phyloP scores from a whole-genome alignment of 2,329 filamentous ascomycete species.

The Fusarium sp. region DNA sequence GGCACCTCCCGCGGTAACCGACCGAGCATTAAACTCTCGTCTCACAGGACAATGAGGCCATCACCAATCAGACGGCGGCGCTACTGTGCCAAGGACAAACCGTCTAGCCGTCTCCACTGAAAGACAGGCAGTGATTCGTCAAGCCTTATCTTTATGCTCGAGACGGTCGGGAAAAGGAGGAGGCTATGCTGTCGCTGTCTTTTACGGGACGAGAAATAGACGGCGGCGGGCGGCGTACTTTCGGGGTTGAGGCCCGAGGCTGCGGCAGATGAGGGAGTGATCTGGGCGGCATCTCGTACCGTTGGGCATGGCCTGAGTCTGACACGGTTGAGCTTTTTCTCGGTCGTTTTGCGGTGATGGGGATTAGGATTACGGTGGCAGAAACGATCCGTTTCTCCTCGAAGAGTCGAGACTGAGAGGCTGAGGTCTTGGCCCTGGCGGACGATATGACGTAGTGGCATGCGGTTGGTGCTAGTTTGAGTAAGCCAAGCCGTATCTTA shows the following conservation, averaged over 20 bases:
- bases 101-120: slow-evolving; percentile 9
- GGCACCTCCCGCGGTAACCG: slow-evolving; percentile 35
- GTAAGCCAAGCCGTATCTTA: slow-evolving; percentile 16
- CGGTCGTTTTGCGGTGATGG: slow-evolving; percentile 32
- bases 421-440: neutral
- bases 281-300: slow-evolving; percentile 3
- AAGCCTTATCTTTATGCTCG: slow-evolving; percentile 21
- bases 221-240: neutral
- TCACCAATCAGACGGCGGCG: slow-evolving; percentile 39
- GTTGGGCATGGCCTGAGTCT: slow-evolving; percentile 4
- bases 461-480: slow-evolving; percentile 26
- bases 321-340: slow-evolving; percentile 9
- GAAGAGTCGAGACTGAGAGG: slow-evolving; percentile 12
- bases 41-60: slow-evolving; percentile 10
- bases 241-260: slow-evolving; percentile 26
- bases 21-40: slow-evolving; percentile 1
- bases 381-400: slow-evolving; percentile 29
- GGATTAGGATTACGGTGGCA: slow-evolving; percentile 23
- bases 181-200: slow-evolving; percentile 17
- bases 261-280: neutral
- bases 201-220: slow-evolving; percentile 3
- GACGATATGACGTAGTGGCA: slow-evolving; percentile 32
- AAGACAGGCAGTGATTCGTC: slow-evolving; percentile 9
- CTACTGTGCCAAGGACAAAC: slow-evolving; percentile 16
- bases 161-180: slow-evolving; percentile 12